phyloP scores from a whole-genome alignment of 305 asterid species.

The Ilex paraguariensis region DNA sequence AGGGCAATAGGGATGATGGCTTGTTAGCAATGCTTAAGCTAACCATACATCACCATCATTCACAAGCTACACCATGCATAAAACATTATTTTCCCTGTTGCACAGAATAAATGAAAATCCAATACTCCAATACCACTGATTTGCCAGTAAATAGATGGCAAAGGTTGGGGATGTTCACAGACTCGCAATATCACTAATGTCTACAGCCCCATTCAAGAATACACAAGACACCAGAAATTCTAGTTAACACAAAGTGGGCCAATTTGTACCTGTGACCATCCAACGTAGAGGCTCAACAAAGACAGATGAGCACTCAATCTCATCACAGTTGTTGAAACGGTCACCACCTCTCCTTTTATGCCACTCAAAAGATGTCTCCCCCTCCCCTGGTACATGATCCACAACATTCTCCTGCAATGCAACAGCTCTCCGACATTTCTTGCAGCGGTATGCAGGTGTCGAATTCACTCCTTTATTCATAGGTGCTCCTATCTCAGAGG shows the following conservation, averaged over 20 bases:
- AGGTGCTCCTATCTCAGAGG: constrained; percentile 38
- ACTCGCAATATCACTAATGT: too few species aligned
- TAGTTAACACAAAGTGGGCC: neutral
- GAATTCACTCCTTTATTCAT: constrained; percentile 26
- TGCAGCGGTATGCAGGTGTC: constrained; percentile 74
- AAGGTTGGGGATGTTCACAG: too few species aligned
- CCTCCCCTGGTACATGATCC: constrained; percentile 95
- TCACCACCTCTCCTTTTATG: constrained; percentile 82
- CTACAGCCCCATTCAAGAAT: too few species aligned
- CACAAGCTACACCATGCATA: too few species aligned
- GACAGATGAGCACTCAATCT: constrained; percentile 73
- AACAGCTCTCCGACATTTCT: constrained; percentile 86
- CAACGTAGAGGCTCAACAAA: constrained; percentile 95
- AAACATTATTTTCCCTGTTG: too few species aligned
- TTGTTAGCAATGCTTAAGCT: too few species aligned
- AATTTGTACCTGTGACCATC: constrained; percentile 73
- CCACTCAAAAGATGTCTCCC: constrained; percentile 83
- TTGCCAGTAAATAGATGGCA: too few species aligned
- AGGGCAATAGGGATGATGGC: too few species aligned
- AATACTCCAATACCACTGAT: too few species aligned
- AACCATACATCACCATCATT: too few species aligned
- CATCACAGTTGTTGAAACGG: constrained; percentile 49
- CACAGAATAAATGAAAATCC: too few species aligned
- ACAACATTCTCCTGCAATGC: constrained; percentile 75
- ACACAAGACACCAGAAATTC: too few species aligned